Percentiles rank a stretch among this genome's conserved stretches.
phyloP scores from a whole-genome alignment of 805 yeast genomes.

The Pichia rugopelliculosa region DNA sequence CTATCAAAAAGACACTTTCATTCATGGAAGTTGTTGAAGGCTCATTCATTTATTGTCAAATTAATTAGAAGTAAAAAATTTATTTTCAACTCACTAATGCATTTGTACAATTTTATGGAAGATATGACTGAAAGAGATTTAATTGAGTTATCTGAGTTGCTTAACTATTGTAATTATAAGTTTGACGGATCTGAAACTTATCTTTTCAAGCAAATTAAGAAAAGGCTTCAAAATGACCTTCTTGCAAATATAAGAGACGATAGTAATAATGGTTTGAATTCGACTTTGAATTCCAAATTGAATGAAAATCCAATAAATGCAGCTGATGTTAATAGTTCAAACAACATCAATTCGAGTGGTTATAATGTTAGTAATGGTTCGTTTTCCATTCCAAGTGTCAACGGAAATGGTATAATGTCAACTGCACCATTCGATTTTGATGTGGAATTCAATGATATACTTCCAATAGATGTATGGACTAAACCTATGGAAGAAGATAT shows the following conservation, averaged over 20 bases:
- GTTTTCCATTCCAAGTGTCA: not conserved
- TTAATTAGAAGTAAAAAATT: constrained; percentile 22
- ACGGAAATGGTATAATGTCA: not conserved
- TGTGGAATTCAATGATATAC: not conserved
- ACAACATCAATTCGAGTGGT: not conserved
- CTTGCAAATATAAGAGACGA: not conserved
- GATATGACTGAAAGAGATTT: constrained; percentile 16
- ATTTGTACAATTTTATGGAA: constrained; percentile 15
- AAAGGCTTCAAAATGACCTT: not conserved
- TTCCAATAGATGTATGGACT: not conserved
- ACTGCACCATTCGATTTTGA: not conserved
- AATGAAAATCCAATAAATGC: not conserved
- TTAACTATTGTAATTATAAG: constrained; percentile 3
- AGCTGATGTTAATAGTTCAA: not conserved
- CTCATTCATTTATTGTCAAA: constrained; percentile 37
- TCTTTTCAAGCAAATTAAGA: constrained; percentile 1
- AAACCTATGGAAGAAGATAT: constrained; percentile 4
- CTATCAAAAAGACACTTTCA: constrained; percentile 54
- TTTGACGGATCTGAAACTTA: not conserved
- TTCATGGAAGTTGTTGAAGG: constrained; percentile 62
- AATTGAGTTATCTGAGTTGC: constrained; percentile 8
- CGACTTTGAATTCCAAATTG: no score
- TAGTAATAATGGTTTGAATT: no score
- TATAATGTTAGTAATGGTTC: not conserved
- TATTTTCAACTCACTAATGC: not conserved